These are phyloP conservation scores for Alternaria brassicae DNA, from an alignment of 2,329 filamentous ascomycete species.

Conservation along the genomic window DNA sequence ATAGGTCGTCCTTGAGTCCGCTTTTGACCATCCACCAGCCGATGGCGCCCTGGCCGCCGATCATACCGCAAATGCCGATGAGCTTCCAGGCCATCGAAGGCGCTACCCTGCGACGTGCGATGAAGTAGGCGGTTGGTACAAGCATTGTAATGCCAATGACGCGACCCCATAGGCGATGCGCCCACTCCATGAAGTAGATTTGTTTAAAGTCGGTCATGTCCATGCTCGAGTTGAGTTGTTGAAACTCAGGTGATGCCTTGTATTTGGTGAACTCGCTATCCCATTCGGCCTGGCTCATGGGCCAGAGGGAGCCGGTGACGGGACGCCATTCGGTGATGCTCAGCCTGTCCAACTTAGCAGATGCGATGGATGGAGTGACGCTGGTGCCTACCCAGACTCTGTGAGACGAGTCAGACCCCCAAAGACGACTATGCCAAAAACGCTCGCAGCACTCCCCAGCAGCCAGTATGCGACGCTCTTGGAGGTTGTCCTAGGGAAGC, in stretches of 20 bases:
- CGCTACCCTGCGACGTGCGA: slow-evolving; percentile 79
- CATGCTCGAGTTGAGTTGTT: slow-evolving; percentile 92
- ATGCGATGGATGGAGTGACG: neutral
- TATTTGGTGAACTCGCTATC: slow-evolving; percentile 93
- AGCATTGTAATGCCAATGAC: slow-evolving; percentile 90
- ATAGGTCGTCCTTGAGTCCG: slow-evolving; percentile 93
- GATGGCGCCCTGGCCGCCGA: slow-evolving; percentile 93
- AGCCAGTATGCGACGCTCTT: slow-evolving; percentile 91
- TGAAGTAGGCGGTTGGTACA: slow-evolving; percentile 85
- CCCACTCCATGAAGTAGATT: slow-evolving; percentile 99
- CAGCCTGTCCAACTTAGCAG: slow-evolving; percentile 63
- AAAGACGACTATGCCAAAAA: slow-evolving; percentile 96
- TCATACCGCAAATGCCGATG: slow-evolving; percentile 82
- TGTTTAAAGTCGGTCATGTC: slow-evolving; percentile 92
- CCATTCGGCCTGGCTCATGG: slow-evolving; percentile 81
- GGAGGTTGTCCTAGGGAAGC: slow-evolving; percentile 68
- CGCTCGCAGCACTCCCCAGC: slow-evolving; percentile 85
- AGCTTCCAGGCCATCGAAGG: slow-evolving; percentile 78
- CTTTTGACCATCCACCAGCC: slow-evolving; percentile 99
- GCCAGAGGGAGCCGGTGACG: slow-evolving; percentile 89
- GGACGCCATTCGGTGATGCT: slow-evolving; percentile 99
- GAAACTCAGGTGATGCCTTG: slow-evolving; percentile 89
- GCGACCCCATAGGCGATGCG: slow-evolving; percentile 91
- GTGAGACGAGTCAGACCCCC: slow-evolving; percentile 92
- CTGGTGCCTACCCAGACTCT: slow-evolving; percentile 79